phyloP scores from a whole-genome alignment of 495 filamentous ascomycete species.

The Neurospora sp. region DNA sequence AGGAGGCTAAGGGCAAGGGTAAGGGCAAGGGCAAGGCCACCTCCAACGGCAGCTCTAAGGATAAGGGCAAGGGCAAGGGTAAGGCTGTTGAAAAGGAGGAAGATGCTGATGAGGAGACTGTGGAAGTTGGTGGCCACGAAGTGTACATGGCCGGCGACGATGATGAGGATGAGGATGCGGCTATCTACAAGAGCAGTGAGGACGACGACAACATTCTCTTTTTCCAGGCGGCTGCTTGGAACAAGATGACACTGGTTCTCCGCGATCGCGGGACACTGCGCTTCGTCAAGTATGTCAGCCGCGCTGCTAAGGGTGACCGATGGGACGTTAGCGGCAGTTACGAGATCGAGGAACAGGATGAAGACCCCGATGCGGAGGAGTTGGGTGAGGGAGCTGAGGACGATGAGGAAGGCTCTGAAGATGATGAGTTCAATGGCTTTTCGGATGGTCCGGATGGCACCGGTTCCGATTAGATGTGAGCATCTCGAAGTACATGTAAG shows the following conservation, averaged over 20 bases:
- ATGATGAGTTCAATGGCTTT: slow-evolving; percentile 41
- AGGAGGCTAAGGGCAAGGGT: slow-evolving; percentile 29
- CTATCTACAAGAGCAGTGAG: slow-evolving; percentile 70
- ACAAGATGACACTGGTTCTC: slow-evolving; percentile 78
- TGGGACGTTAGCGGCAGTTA: slow-evolving; percentile 80
- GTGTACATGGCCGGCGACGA: slow-evolving; percentile 89
- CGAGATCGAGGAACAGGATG: slow-evolving; percentile 43
- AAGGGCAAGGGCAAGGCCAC: slow-evolving; percentile 42
- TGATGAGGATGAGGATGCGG: slow-evolving; percentile 64
- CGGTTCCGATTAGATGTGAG: slow-evolving; percentile 28
- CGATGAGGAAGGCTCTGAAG: slow-evolving; percentile 26
- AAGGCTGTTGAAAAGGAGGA: slow-evolving; percentile 14
- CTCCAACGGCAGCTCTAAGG: slow-evolving; percentile 23
- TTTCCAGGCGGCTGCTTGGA: slow-evolving; percentile 81
- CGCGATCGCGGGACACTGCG: slow-evolving; percentile 75
- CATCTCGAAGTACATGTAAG: not conserved
- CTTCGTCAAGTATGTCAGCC: slow-evolving; percentile 95
- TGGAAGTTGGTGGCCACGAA: slow-evolving; percentile 74
- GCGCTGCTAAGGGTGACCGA: slow-evolving; percentile 69
- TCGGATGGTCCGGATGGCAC: slow-evolving; percentile 28
- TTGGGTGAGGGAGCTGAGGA: slow-evolving; percentile 16
- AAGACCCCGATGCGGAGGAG: slow-evolving; percentile 18
- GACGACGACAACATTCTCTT: slow-evolving; percentile 91
- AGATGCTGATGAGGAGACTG: slow-evolving; percentile 20
- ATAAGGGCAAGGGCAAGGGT: slow-evolving; percentile 13